Percentiles rank a stretch among this genome's conserved stretches.
phyloP scores from a whole-genome alignment of 2,329 filamentous ascomycete species.

The Bipolaris sorokiniana region DNA sequence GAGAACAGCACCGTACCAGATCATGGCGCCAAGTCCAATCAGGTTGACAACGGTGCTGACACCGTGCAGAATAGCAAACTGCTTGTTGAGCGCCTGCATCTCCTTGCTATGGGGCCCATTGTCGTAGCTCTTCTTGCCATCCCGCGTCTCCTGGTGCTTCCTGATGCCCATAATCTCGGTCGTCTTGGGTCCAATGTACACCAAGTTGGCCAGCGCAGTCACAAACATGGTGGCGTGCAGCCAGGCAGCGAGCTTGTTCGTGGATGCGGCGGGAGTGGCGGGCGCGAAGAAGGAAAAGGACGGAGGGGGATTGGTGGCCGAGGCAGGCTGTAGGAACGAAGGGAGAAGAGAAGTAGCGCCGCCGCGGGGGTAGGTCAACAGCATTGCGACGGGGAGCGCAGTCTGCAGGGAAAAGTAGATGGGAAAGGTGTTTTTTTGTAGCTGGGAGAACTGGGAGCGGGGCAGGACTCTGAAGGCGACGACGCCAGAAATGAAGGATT shows the following conservation, averaged over 20 bases:
- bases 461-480: conserved; percentile 78
- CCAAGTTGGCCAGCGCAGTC: conserved; percentile 73
- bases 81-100: conserved; percentile 65
- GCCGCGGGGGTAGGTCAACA: conserved; percentile 73
- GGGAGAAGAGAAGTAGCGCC: conserved; percentile 14
- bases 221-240: conserved; percentile 74
- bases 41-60: conserved; percentile 82
- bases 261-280: conserved; percentile 7
- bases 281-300: conserved; percentile 4
- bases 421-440: conserved; percentile 80
- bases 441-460: conserved; percentile 77
- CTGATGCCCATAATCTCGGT: conserved; percentile 75
- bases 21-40: conserved; percentile 68
- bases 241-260: conserved; percentile 41
- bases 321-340: background rate
- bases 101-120: conserved; percentile 78
- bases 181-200: conserved; percentile 76
- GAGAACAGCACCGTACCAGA: conserved; percentile 80
- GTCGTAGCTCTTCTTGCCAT: conserved; percentile 87
- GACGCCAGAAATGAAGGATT: conserved; percentile 78
- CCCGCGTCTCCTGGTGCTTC: conserved; percentile 83
- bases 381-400: conserved; percentile 72
- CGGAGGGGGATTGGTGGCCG: background rate
- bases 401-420: conserved; percentile 89
- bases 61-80: conserved; percentile 80